phyloP scores from a whole-genome alignment of 2,329 filamentous ascomycete genomes.

The Botrytis cinerea region DNA sequence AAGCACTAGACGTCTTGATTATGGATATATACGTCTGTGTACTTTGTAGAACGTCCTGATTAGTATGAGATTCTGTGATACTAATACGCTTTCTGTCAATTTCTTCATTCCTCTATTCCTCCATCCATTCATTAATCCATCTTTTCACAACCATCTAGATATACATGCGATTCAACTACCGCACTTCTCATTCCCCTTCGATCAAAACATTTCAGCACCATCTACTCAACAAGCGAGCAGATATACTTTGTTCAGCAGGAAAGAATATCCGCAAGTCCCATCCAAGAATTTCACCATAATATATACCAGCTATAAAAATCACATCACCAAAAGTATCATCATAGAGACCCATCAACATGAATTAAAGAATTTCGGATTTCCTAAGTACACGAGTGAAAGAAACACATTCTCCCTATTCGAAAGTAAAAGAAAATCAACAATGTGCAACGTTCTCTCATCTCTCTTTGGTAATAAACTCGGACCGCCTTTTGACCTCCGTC shows the following conservation, averaged over 20 bases:
- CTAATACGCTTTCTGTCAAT: no score
- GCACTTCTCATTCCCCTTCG: no score
- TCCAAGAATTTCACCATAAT: not conserved
- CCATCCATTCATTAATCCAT: no score
- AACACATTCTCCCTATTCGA: not conserved
- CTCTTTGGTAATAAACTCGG: conserved; percentile 9
- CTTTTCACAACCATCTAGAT: no score
- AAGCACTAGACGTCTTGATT: not conserved
- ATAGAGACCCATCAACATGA: not conserved
- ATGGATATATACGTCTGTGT: not conserved
- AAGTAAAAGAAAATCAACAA: conserved; percentile 16
- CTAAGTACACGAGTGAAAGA: conserved; percentile 21
- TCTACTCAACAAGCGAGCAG: no score
- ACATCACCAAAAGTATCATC: not conserved
- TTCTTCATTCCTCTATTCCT: no score
- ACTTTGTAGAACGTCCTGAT: not conserved
- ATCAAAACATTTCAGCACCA: no score
- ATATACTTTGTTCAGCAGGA: no score
- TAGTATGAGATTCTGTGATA: no score
- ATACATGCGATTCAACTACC: no score
- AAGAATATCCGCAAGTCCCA: not conserved
- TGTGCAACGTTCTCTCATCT: not conserved
- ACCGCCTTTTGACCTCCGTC: conserved; percentile 7
- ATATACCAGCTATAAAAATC: not conserved
- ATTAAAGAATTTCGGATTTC: not conserved